phyloP scores from a whole-genome alignment of 331 rosid species.

The Cydonia oblonga region DNA sequence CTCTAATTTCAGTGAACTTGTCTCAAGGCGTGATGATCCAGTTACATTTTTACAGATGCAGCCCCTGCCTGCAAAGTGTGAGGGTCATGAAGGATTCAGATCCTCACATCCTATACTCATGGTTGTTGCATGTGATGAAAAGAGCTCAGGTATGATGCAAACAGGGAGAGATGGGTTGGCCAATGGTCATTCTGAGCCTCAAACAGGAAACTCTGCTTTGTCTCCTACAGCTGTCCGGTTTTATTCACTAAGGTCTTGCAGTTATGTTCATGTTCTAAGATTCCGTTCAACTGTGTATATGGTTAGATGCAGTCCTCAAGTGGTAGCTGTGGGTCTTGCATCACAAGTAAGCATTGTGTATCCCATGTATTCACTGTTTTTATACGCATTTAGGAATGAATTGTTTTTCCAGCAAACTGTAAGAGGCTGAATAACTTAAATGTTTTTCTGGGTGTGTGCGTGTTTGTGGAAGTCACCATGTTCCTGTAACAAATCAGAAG shows the following conservation, averaged over 20 bases:
- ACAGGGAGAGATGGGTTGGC: slow-evolving; percentile 40
- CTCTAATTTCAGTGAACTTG: slow-evolving; percentile 61
- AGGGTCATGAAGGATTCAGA: slow-evolving; percentile 60
- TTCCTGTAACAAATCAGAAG: background rate
- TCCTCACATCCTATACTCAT: slow-evolving; percentile 82
- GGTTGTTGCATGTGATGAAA: slow-evolving; percentile 83
- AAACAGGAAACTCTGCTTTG: slow-evolving; percentile 40
- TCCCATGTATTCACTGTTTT: background rate
- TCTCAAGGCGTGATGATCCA: slow-evolving; percentile 81
- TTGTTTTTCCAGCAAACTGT: background rate
- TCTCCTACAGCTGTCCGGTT: slow-evolving; percentile 84
- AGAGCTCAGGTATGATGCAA: slow-evolving; percentile 60
- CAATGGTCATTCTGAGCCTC: slow-evolving; percentile 47
- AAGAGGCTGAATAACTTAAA: background rate
- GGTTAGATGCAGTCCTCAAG: slow-evolving; percentile 91
- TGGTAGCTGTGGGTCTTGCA: slow-evolving; percentile 91
- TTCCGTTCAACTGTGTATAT: slow-evolving; percentile 83
- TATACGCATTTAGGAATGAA: slow-evolving; percentile 2
- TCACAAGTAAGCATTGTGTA: slow-evolving; percentile 63
- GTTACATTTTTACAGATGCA: slow-evolving; percentile 93
- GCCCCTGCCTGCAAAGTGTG: slow-evolving; percentile 52
- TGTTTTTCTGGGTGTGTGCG: background rate
- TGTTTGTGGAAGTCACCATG: background rate
- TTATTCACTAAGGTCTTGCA: slow-evolving; percentile 73
- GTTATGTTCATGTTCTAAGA: slow-evolving; percentile 89